A percentile compares a stretch with the other conserved stretches of the same genome.
phyloP scores from a whole-genome alignment of 495 filamentous ascomycete species.

The Hypoxylon subgilvum region DNA sequence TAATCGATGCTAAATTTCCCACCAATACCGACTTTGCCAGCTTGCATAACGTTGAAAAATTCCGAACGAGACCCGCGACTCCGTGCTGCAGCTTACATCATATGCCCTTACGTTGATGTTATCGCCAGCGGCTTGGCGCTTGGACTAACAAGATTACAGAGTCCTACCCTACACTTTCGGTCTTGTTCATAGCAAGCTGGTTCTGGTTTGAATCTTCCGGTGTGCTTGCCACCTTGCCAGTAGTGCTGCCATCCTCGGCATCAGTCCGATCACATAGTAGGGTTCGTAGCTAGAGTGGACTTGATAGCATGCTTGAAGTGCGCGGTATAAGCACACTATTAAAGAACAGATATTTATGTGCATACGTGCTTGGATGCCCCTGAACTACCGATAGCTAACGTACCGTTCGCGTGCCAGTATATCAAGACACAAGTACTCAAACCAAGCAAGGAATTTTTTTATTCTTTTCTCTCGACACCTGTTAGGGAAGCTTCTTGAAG shows the following conservation, averaged over 20 bases:
- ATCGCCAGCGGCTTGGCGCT: slow-evolving; percentile 23
- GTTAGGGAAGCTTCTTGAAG: not conserved
- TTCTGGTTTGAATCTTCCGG: slow-evolving; percentile 11
- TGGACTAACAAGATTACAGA: slow-evolving; percentile 17
- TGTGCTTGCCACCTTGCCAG: slow-evolving; percentile 7
- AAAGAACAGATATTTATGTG: too few species aligned
- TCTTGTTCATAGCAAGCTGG: not conserved
- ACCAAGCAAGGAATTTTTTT: not conserved
- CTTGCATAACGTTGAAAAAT: slow-evolving; percentile 1
- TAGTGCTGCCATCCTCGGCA: not conserved
- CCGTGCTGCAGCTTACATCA: slow-evolving; percentile 5
- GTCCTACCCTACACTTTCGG: slow-evolving; percentile 12
- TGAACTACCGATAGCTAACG: too few species aligned
- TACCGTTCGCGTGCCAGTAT: too few species aligned
- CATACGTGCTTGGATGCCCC: too few species aligned
- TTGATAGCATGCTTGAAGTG: too few species aligned
- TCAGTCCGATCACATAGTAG: too few species aligned
- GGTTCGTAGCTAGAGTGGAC: too few species aligned
- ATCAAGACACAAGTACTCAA: not conserved
- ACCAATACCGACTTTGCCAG: too few species aligned
- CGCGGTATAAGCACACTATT: too few species aligned
- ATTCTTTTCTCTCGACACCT: not conserved
- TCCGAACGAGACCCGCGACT: slow-evolving; percentile 3
- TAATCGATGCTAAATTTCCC: too few species aligned
- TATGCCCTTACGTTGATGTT: slow-evolving; percentile 23